phyloP scores from a whole-genome alignment of 495 filamentous ascomycete genomes.

The Ascodesmis nigricans region DNA sequence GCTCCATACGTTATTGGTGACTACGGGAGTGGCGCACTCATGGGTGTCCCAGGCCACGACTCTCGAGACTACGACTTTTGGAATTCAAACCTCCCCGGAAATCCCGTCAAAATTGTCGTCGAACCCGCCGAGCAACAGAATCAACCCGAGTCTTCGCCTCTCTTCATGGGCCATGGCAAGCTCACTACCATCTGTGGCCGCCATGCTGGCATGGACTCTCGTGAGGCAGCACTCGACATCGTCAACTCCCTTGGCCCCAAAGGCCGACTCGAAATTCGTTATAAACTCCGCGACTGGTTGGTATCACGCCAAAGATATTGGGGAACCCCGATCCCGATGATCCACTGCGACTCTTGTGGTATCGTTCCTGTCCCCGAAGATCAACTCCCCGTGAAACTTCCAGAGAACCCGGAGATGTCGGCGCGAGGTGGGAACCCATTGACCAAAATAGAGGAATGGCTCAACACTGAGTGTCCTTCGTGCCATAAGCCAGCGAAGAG shows the following conservation, averaged over 20 bases:
- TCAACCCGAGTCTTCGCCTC: no score
- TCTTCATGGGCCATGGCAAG: constrained; percentile 39
- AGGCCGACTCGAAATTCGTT: no score
- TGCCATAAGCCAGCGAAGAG: constrained; percentile 48
- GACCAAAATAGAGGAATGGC: constrained; percentile 47
- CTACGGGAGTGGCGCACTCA: constrained; percentile 74
- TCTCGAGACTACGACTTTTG: constrained; percentile 56
- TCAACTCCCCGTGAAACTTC: constrained; percentile 55
- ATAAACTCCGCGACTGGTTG: constrained; percentile 66
- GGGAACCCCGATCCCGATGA: constrained; percentile 75
- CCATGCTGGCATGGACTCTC: constrained; percentile 36
- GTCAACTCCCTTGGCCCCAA: constrained; percentile 36
- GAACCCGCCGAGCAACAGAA: constrained; percentile 32
- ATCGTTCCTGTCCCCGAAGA: constrained; percentile 53
- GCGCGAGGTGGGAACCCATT: constrained; percentile 58
- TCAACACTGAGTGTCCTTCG: constrained; percentile 51
- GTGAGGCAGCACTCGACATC: constrained; percentile 36
- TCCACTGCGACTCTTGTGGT: constrained; percentile 61
- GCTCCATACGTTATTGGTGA: constrained; percentile 72
- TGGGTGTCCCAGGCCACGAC: constrained; percentile 82
- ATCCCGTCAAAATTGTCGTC: constrained; percentile 32
- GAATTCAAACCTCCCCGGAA: constrained; percentile 36
- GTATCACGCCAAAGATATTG: constrained; percentile 77
- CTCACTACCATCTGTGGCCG: constrained; percentile 41
- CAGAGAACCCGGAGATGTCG: constrained; percentile 39